phyloP scores from a whole-genome alignment of 495 filamentous ascomycete genomes.

The Hypoxylon subgilvum region DNA sequence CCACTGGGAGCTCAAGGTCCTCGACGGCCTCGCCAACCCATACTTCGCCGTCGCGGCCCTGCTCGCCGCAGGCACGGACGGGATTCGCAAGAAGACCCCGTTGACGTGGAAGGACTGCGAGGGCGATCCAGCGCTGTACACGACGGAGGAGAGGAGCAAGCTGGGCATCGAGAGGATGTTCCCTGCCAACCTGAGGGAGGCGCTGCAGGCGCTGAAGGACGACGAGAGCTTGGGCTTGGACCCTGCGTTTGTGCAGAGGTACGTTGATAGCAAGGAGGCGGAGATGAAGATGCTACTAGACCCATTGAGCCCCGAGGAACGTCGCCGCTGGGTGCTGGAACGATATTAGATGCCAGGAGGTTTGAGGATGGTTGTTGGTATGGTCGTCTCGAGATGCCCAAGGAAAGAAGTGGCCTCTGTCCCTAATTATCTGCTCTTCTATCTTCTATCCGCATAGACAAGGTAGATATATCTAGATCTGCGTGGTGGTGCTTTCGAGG shows the following conservation, averaged over 20 bases:
- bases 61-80: slow-evolving; percentile 68
- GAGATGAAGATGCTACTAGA: slow-evolving; percentile 55
- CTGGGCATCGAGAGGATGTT: slow-evolving; percentile 61
- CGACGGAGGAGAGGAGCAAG: slow-evolving; percentile 53
- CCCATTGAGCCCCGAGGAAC: slow-evolving; percentile 50
- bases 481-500: too few relatives aligned
- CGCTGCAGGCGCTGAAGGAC: slow-evolving; percentile 55
- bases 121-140: slow-evolving; percentile 61
- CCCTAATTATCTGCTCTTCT: too few relatives aligned
- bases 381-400: background rate
- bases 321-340: slow-evolving; percentile 67
- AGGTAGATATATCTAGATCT: too few relatives aligned
- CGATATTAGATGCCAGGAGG: slow-evolving; percentile 61
- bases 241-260: slow-evolving; percentile 61
- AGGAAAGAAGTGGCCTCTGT: background rate
- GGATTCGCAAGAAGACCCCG: slow-evolving; percentile 53
- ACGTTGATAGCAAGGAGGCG: slow-evolving; percentile 64
- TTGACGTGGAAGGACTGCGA: slow-evolving; percentile 64
- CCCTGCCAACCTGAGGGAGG: slow-evolving; percentile 59
- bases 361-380: background rate
- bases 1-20: slow-evolving; percentile 73
- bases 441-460: too few relatives aligned
- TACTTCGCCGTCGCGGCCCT: slow-evolving; percentile 73
- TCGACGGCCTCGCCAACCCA: slow-evolving; percentile 76
- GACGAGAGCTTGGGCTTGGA: slow-evolving; percentile 59